phyloP scores from a whole-genome alignment of 2,329 filamentous ascomycete species.

The Hypoxylon sp. region DNA sequence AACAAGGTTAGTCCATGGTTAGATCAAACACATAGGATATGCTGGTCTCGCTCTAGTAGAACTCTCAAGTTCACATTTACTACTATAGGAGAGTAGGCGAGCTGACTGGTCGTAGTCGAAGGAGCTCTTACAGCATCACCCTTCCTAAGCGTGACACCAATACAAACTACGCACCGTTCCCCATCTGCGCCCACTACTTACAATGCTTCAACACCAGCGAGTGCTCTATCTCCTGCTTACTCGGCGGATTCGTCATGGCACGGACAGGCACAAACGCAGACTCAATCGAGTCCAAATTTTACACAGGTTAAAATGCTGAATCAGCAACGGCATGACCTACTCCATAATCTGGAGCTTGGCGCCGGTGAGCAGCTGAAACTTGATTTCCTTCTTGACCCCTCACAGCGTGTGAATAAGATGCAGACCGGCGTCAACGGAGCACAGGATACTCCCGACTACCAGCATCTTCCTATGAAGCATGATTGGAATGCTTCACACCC shows the following conservation, averaged over 20 bases:
- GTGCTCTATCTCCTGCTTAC: slow-evolving; percentile 55
- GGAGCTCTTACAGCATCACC: slow-evolving; percentile 52
- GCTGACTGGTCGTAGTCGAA: slow-evolving; percentile 47
- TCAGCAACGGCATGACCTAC: slow-evolving; percentile 64
- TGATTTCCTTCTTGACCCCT: slow-evolving; percentile 77
- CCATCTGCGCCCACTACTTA: slow-evolving; percentile 50
- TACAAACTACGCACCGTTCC: slow-evolving; percentile 46
- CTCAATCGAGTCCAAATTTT: slow-evolving; percentile 47
- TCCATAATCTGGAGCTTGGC: slow-evolving; percentile 71
- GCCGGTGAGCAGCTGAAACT: slow-evolving; percentile 76
- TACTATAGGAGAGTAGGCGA: not conserved
- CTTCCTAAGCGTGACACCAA: slow-evolving; percentile 37
- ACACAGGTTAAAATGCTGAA: slow-evolving; percentile 54
- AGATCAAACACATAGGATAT: slow-evolving; percentile 10
- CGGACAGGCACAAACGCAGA: slow-evolving; percentile 45
- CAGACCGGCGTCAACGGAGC: slow-evolving; percentile 64
- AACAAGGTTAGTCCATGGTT: slow-evolving; percentile 45
- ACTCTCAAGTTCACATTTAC: slow-evolving; percentile 9
- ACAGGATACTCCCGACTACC: slow-evolving; percentile 60
- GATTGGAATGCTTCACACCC: slow-evolving; percentile 57
- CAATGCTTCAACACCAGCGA: slow-evolving; percentile 58
- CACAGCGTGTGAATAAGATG: slow-evolving; percentile 67
- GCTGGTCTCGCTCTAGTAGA: not conserved
- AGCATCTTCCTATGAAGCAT: slow-evolving; percentile 65
- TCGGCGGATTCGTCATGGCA: slow-evolving; percentile 49